These are phyloP conservation scores for Candida namnaoensis DNA, from an alignment of 805 yeast species.

Conservation along the genomic window DNA sequence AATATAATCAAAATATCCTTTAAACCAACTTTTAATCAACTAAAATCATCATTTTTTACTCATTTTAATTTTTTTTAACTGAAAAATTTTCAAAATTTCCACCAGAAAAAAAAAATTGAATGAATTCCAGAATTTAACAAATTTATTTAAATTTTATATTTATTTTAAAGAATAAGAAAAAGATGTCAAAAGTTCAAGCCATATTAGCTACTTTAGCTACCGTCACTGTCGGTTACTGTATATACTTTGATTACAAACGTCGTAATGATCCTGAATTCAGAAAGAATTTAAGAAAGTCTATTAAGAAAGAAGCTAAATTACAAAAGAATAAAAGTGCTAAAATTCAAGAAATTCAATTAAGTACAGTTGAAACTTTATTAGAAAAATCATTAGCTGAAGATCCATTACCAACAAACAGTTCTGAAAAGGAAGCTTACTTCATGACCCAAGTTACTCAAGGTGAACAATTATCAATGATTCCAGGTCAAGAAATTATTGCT, in stretches of 20 bases:
- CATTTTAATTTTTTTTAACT: not conserved
- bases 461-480: constrained; percentile 64
- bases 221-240: constrained; percentile 64
- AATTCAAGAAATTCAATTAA: constrained; percentile 51
- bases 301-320: constrained; percentile 50
- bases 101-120: no score
- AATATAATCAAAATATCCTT: no score
- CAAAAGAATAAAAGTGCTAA: constrained; percentile 46
- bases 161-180: not conserved
- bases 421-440: constrained; percentile 71
- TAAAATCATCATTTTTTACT: not conserved
- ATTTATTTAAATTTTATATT: no score
- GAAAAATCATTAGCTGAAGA: constrained; percentile 53
- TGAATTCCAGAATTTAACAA: no score
- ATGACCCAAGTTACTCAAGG: constrained; percentile 78
- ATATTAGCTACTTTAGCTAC: constrained; percentile 28
- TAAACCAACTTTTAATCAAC: not conserved
- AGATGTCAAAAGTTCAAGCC: constrained; percentile 20
- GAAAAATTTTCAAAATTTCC: not conserved
- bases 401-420: constrained; percentile 67
- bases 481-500: constrained; percentile 68
- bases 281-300: constrained; percentile 55
- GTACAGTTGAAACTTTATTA: constrained; percentile 52
- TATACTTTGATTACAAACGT: constrained; percentile 89
- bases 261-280: constrained; percentile 80